Base-by-base conservation (phyloP, 2,329 filamentous ascomycete species). In the Camptophora hylomeconis region DNA sequence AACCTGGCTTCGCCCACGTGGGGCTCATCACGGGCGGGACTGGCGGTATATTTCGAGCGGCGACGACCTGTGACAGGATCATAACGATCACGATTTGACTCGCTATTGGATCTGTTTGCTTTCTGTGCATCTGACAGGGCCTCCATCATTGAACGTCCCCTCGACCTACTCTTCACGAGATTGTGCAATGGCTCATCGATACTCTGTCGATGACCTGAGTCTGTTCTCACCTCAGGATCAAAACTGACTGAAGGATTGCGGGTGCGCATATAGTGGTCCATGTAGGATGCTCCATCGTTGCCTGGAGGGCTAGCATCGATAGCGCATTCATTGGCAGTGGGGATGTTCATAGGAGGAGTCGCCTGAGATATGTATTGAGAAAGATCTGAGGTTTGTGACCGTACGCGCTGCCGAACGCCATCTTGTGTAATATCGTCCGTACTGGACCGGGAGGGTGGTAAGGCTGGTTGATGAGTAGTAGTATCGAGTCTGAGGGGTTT, bases 281-380 rank as follows among this genome's bases (percentile, higher is more conserved):
- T 36, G 25, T 33, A 42, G 3, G 32, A 24, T 9, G 33, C 24
- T 2, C 37, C 16, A 11, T 35, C 30, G 11, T 13, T 50, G 10
- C 51, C 50, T 21, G 46, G 56, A 22, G 39, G 45, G 20, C 47
- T 36, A 28, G 50, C 42, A 20, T 52, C 43, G 12, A 30, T 24
- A 11, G 41, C 38, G 20, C 45, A 45, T 12, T 57, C 52, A 39
- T 52, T 51, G 27, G 46, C 37, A 31, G 54, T 52, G 24, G 58
- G 58, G n/a, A 62, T 59, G 27, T 53, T 51, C 28, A 62, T 58
- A 17, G 57, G 57, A 35, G 56, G 54, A 20, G 57, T 60, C 24
- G 47, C n/a, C n/a, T n/a, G n/a, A n/a, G n/a, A n/a, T n/a, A n/a
- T n/a, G n/a, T n/a, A n/a, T n/a, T n/a, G n/a, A n/a, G n/a, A n/a